phyloP scores from a whole-genome alignment of 164 flowering plant genomes.

The Chloranthus sessilifolius region DNA sequence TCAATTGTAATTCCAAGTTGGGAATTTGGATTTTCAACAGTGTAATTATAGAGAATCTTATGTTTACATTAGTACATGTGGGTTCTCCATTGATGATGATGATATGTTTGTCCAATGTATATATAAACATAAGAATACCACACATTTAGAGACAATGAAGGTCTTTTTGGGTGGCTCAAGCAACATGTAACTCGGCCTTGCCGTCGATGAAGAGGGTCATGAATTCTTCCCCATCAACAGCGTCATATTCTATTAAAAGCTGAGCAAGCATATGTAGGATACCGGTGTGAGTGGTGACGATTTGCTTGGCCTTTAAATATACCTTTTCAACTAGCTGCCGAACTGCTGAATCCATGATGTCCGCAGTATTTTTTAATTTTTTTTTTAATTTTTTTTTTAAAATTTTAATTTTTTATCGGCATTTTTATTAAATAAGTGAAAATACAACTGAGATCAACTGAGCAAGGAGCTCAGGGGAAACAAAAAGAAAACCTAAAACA shows the following conservation, averaged over 20 bases:
- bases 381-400: slow-evolving; percentile 10
- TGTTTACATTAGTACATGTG: slow-evolving; percentile 12
- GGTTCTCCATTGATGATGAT: slow-evolving; percentile 1
- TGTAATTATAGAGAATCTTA: slow-evolving; percentile 28
- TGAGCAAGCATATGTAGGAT: slow-evolving; percentile 93
- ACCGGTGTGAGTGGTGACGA: slow-evolving; percentile 78
- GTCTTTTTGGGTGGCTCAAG: slow-evolving; percentile 18
- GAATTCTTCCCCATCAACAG: slow-evolving; percentile 96
- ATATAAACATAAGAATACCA: slow-evolving; percentile 15
- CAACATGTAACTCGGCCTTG: slow-evolving; percentile 68
- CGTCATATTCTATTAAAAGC: slow-evolving; percentile 89
- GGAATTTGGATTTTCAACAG: slow-evolving; percentile 13
- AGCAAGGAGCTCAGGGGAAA: no score
- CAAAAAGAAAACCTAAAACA: no score
- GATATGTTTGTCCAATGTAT: slow-evolving; percentile 5
- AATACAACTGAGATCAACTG: no score
- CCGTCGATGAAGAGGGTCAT: slow-evolving; percentile 98
- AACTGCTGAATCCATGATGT: slow-evolving; percentile 92
- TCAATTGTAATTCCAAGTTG: slow-evolving; percentile 17
- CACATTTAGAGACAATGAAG: background rate
- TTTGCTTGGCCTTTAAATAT: slow-evolving; percentile 63
- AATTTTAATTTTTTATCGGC: no score
- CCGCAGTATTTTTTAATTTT: slow-evolving; percentile 20
- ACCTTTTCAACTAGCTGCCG: slow-evolving; percentile 84
- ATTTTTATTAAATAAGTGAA: no score